Evolutionary conservation across 345 rosid species (phyloP).

Genomic region (Arabis alpina): DNA sequence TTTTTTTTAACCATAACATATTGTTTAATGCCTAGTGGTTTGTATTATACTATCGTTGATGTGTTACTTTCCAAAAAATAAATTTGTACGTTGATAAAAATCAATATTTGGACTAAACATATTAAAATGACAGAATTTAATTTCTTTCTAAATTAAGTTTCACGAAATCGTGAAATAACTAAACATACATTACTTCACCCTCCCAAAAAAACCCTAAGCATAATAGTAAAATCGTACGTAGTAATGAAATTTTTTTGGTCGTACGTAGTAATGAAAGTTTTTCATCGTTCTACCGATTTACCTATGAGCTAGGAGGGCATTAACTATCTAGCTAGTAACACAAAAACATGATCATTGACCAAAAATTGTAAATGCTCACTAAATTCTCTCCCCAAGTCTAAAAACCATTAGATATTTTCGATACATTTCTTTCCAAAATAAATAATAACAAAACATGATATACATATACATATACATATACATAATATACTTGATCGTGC

Average conservation of each 20-base stretch:
- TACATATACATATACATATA: constrained; percentile 9
- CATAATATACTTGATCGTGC: constrained; percentile 33
- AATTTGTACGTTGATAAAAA: too few relatives aligned
- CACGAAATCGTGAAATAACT: too few relatives aligned
- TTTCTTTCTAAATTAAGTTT: too few relatives aligned
- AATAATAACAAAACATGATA: constrained; percentile 16
- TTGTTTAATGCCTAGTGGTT: too few relatives aligned
- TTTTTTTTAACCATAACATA: too few relatives aligned
- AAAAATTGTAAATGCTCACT: constrained; percentile 24
- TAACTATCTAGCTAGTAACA: constrained; percentile 21
- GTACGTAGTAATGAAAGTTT: background rate
- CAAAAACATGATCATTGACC: constrained; percentile 34
- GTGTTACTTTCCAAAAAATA: too few relatives aligned
- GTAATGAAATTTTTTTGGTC: too few relatives aligned
- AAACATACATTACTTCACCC: too few relatives aligned
- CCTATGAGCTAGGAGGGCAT: constrained; percentile 7
- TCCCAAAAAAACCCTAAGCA: too few relatives aligned
- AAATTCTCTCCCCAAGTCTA: constrained; percentile 6
- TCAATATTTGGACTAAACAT: too few relatives aligned
- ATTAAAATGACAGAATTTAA: too few relatives aligned
- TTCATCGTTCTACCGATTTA: background rate
- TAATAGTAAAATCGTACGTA: background rate
- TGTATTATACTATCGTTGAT: too few relatives aligned
- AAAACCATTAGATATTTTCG: constrained; percentile 18
- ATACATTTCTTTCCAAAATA: constrained; percentile 2